Base-by-base conservation (phyloP, 2,329 filamentous ascomycete species). In the Endocalyx cinctus region DNA sequence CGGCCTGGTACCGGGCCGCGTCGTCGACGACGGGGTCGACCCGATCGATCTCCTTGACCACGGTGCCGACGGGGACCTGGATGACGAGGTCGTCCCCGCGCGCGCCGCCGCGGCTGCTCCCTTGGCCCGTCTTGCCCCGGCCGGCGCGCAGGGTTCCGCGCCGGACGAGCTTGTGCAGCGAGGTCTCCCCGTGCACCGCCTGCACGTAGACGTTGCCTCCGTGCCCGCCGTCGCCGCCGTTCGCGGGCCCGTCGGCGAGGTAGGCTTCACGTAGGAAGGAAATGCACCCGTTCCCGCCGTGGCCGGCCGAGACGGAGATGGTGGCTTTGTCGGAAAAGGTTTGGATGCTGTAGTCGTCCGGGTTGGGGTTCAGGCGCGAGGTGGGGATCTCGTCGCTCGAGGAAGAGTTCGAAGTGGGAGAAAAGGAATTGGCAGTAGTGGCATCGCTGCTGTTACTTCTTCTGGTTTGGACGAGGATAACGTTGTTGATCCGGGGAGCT, bases 181-280 rank as follows among this genome's bases (percentile, higher is more conserved):
- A 95, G 0, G 88, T 97, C 61, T 97, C 85, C 38, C 88, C 87
- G 34, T 84, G 80, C 2, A 94, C 79, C 6, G 92, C 89, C 62
- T 97, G 90, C 37, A 98, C 94, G 59, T 94, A 97, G 46, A 98
- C 71, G 50, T 84, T 94, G 25, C 92, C 92, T 41, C 92, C 92
- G 35, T 79, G 84, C 5, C 92, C 92, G 26, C 92, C 92, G 55
- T 98, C 88, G 39, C 92, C 92, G 30, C 92, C 92, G 59, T 98
- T 97, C 8, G 92, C 79, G 10, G 92, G 92, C 0, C 92, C 92
- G 44, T 94, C 82, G 27, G 82, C 77, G 18, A 96, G 72, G 60
- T 85, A 97, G 43, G 90, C 90, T 52, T 98, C 92, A 14, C 90
- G 82, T 27, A 94, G 66, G 57, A 97, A 98, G 0, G 92, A 92